Evolutionary conservation across 176 grass and related monocot species (phyloP).

Genomic region (Secale cereale): DNA sequence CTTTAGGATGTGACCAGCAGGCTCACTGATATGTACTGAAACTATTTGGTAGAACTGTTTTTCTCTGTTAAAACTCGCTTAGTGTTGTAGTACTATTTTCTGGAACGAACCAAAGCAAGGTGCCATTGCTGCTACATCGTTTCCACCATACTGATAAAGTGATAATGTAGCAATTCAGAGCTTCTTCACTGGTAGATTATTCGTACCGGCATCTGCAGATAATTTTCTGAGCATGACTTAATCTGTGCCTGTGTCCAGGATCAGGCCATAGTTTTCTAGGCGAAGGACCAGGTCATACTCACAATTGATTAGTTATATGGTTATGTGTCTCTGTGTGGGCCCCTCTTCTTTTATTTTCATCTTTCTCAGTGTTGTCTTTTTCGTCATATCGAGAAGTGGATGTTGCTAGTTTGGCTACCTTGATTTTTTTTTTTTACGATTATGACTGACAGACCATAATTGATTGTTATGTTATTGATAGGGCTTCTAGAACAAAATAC

Average conservation of each 20-base stretch:
- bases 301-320: background rate
- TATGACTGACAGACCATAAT: slow-evolving; percentile 12
- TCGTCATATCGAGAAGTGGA: background rate
- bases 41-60: background rate
- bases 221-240: background rate
- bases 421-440: slow-evolving; percentile 9
- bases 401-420: background rate
- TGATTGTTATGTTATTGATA: slow-evolving; percentile 12
- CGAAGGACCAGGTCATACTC: background rate
- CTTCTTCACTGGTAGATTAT: background rate
- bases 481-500: slow-evolving; percentile 18
- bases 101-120: background rate
- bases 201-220: background rate
- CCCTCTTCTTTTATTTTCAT: slow-evolving; percentile 2
- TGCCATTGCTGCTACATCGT: background rate
- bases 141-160: background rate
- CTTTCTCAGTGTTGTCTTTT: slow-evolving; percentile 8
- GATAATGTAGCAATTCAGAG: background rate
- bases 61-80: background rate
- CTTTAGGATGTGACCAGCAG: background rate
- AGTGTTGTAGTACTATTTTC: background rate
- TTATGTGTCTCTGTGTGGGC: background rate
- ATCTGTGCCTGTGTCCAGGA: background rate
- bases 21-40: background rate
- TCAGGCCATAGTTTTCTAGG: background rate